phyloP scores from a whole-genome alignment of 2,329 filamentous ascomycete genomes.

The Lachnum nothofagi region DNA sequence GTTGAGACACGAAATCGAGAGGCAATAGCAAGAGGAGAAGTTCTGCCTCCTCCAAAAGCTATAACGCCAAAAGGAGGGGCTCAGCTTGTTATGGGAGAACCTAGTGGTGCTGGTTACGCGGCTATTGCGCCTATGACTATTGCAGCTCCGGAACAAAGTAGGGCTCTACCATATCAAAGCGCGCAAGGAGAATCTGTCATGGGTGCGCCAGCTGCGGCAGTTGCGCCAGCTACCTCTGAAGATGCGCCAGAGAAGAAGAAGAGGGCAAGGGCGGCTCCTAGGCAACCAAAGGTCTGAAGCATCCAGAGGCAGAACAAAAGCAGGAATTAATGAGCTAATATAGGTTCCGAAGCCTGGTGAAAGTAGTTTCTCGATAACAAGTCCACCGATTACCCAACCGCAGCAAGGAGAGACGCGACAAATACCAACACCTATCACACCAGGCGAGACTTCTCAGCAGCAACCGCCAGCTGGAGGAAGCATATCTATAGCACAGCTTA shows the following conservation, averaged over 20 bases:
- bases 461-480: not conserved
- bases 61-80: constrained; percentile 5
- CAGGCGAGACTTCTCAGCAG: not conserved
- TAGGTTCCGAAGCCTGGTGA: constrained; percentile 19
- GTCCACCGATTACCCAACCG: constrained; percentile 3
- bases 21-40: constrained; percentile 26
- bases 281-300: constrained; percentile 18
- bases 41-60: constrained; percentile 20
- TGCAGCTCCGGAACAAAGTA: constrained; percentile 6
- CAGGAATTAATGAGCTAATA: constrained; percentile 1
- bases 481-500: not conserved
- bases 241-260: constrained; percentile 24
- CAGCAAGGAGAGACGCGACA: constrained; percentile 1
- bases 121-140: constrained; percentile 8
- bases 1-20: constrained; percentile 25
- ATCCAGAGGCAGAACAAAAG: not conserved
- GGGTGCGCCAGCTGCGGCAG: not conserved
- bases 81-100: constrained; percentile 10
- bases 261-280: constrained; percentile 14
- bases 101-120: constrained; percentile 10
- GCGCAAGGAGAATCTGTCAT: constrained; percentile 4
- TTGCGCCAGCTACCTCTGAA: not conserved
- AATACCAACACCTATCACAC: not conserved
- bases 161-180: constrained; percentile 11
- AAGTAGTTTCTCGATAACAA: constrained; percentile 14